These are phyloP conservation scores for Rhypophila decipiens DNA, from an alignment of 495 filamentous ascomycete genomes.

Conservation along the genomic window DNA sequence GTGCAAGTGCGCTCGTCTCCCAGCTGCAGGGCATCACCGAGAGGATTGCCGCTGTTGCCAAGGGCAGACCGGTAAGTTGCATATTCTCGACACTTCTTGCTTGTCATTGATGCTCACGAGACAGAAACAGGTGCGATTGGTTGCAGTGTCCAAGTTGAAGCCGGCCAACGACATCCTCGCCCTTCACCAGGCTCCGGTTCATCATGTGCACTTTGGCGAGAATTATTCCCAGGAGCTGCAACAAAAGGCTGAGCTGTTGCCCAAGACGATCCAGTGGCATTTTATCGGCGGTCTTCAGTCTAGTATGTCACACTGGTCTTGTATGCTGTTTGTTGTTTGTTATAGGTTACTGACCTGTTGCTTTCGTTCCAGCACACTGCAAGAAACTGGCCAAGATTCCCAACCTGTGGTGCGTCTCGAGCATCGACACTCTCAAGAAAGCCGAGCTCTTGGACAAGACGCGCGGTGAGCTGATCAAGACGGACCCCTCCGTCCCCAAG, in stretches of 20 bases:
- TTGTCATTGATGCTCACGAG: background rate
- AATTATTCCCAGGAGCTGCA: slow-evolving; percentile 93
- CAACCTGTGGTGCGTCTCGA: slow-evolving; percentile 90
- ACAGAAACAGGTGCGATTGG: slow-evolving; percentile 61
- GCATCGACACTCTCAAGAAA: slow-evolving; percentile 82
- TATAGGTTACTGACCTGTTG: background rate
- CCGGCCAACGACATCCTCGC: slow-evolving; percentile 82
- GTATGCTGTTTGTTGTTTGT: background rate
- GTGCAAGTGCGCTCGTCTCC: slow-evolving; percentile 41
- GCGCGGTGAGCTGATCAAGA: slow-evolving; percentile 48
- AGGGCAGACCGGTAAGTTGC: slow-evolving; percentile 38
- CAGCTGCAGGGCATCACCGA: slow-evolving; percentile 41
- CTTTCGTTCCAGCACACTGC: slow-evolving; percentile 73
- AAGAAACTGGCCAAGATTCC: slow-evolving; percentile 76
- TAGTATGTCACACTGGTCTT: slow-evolving; percentile 31
- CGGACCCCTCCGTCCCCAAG: slow-evolving; percentile 27
- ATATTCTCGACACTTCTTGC: background rate
- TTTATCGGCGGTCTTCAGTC: slow-evolving; percentile 89
- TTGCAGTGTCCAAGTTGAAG: slow-evolving; percentile 93
- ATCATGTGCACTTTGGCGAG: slow-evolving; percentile 84
- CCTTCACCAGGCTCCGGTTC: slow-evolving; percentile 55
- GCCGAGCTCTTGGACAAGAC: slow-evolving; percentile 73
- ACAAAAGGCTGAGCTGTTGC: slow-evolving; percentile 76
- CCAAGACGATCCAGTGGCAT: slow-evolving; percentile 79
- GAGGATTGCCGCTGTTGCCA: slow-evolving; percentile 37